phyloP scores from a whole-genome alignment of 1,284 basidiomycete species.

The Ganoderma boninense region DNA sequence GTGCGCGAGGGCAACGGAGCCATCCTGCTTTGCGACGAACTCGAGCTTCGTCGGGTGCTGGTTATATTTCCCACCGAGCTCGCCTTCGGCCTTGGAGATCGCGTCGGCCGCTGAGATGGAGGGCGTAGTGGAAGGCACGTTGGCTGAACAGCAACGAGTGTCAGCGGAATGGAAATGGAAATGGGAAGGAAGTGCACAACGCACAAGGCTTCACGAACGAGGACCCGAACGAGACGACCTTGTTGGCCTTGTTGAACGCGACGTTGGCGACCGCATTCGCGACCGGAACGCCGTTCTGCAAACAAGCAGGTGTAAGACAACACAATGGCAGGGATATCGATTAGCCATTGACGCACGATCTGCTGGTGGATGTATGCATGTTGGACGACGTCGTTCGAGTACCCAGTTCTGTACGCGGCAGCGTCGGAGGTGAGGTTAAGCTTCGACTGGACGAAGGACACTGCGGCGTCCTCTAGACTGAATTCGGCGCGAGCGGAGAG shows the following conservation, averaged over 20 bases:
- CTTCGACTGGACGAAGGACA: conserved; percentile 41
- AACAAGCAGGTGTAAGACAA: conserved; percentile 29
- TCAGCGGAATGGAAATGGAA: neutral
- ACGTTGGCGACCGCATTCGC: conserved; percentile 57
- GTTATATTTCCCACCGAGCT: conserved; percentile 53
- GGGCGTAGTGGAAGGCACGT: conserved; percentile 49
- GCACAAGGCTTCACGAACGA: conserved; percentile 58
- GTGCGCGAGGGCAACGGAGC: conserved; percentile 58
- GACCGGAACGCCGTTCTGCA: conserved; percentile 48
- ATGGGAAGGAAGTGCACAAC: too few relatives aligned
- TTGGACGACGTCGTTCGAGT: conserved; percentile 39
- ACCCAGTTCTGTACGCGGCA: conserved; percentile 39
- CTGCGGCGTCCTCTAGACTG: conserved; percentile 39
- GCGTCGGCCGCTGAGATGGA: conserved; percentile 47
- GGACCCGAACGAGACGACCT: conserved; percentile 56
- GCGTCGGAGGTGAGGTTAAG: conserved; percentile 35
- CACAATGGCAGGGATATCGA: neutral
- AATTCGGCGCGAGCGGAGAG: conserved; percentile 40
- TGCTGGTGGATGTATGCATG: conserved; percentile 50
- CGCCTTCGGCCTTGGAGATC: conserved; percentile 49
- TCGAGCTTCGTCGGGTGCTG: conserved; percentile 52
- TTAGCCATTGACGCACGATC: conserved; percentile 25
- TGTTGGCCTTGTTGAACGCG: conserved; percentile 47
- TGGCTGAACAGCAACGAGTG: conserved; percentile 30
- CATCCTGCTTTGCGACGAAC: conserved; percentile 50